Evolutionary conservation across 2,329 filamentous ascomycete species (phyloP), one percentile per base, ranked within the genome.

Genomic region (Aspergillus sp.): DNA sequence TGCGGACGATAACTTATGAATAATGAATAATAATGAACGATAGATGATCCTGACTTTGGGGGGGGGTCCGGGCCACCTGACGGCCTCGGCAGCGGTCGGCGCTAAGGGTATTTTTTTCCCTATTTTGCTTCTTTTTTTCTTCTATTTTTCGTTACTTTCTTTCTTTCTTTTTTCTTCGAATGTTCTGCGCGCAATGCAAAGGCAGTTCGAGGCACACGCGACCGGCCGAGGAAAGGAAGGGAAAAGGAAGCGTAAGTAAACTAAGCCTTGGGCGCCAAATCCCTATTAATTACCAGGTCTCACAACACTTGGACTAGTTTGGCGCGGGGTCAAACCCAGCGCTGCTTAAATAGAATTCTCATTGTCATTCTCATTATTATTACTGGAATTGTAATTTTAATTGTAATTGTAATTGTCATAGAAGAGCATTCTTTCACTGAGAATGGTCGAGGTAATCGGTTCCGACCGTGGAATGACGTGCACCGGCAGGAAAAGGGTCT

Each of bases 41-140:
- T 53, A 12, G 63, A 63, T 57, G 57, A 63, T 61, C 53, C 59
- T 64, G 61, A 61, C 59, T 63, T 63, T 63, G 63, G 65, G 67
- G 61, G 67, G 61, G 22, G n/a, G n/a, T n/a, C 63, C 63, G 65
- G 69, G 64, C 70, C 70, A 72, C 68, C 67, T 71, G 68, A 71
- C 62, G 70, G 69, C 68, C 70, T 71, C 65, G 66, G 67, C 63
- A 66, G 59, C 54, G 55, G 56, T 61, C 59, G 59, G 63, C 63
- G 59, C 59, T 60, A 53, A 55, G 52, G 52, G 58, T 39, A 32
- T 52, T 59, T 60, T 55, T 54, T 39, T 16, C 47, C 39, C 49
- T 54, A 5, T 53, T 49, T 42, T 56, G 9, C 47, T 59, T 31
- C 49, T 57, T 52, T 49, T 54, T 42, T 56, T 29, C 47, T 59